These are phyloP conservation scores for Penicillium sp. DNA, from an alignment of 2,329 filamentous ascomycete genomes.

Conservation along the genomic window DNA sequence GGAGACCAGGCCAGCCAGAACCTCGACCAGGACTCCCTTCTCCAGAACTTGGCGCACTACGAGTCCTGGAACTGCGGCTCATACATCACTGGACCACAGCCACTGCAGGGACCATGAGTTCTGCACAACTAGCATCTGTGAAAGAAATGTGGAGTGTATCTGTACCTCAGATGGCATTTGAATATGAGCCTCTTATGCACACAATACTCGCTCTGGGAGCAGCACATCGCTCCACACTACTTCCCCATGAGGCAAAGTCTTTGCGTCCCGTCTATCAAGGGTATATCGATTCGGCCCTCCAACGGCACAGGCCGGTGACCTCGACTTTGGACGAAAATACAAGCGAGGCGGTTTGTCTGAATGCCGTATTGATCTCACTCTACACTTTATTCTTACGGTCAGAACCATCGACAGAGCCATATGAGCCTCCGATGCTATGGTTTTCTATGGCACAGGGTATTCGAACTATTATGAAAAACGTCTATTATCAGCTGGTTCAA, in stretches of 20 bases:
- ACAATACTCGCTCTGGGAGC: slow-evolving; percentile 22
- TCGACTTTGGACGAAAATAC: slow-evolving; percentile 12
- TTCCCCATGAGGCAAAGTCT: slow-evolving; percentile 16
- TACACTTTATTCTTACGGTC: slow-evolving; percentile 22
- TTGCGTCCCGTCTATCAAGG: slow-evolving; percentile 21
- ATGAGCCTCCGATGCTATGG: slow-evolving; percentile 23
- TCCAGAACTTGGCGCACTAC: slow-evolving; percentile 12
- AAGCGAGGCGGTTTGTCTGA: slow-evolving; percentile 20
- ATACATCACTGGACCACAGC: slow-evolving; percentile 24
- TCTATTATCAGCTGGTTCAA: slow-evolving; percentile 13
- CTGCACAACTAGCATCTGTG: slow-evolving; percentile 18
- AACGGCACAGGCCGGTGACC: slow-evolving; percentile 17
- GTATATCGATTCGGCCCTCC: slow-evolving; percentile 21
- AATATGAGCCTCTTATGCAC: slow-evolving; percentile 25
- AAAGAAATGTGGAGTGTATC: slow-evolving; percentile 22
- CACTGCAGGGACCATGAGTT: slow-evolving; percentile 25
- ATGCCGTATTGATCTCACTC: slow-evolving; percentile 21
- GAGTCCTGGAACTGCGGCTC: slow-evolving; percentile 19
- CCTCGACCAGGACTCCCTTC: slow-evolving; percentile 8
- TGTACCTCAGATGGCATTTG: slow-evolving; percentile 25
- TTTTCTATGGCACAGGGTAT: slow-evolving; percentile 21
- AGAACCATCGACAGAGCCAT: slow-evolving; percentile 15
- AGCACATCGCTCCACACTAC: slow-evolving; percentile 17
- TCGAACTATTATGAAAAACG: slow-evolving; percentile 16
- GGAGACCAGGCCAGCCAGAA: not conserved